A percentile compares a stretch with the other conserved stretches of the same genome.
phyloP scores from a whole-genome alignment of 2,329 filamentous ascomycete genomes.

The Beauveria sp. region DNA sequence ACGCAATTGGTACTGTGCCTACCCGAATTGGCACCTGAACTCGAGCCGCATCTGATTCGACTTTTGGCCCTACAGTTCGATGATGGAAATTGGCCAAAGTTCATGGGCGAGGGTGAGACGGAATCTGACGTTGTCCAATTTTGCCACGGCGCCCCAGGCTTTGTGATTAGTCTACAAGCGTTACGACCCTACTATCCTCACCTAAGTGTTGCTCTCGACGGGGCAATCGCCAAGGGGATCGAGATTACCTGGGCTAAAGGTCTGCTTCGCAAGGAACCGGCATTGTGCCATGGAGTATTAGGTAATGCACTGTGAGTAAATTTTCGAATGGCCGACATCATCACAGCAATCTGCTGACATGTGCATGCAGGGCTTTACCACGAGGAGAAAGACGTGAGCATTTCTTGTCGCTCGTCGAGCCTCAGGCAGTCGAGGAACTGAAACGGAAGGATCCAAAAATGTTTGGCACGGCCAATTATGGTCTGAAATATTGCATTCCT shows the following conservation, averaged over 20 bases:
- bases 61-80: constrained; percentile 52
- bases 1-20: constrained; percentile 58
- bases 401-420: constrained; percentile 50
- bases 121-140: constrained; percentile 50
- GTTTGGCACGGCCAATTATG: constrained; percentile 32
- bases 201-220: constrained; percentile 44
- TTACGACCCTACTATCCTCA: constrained; percentile 49
- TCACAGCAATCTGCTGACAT: neutral
- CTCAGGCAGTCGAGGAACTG: constrained; percentile 43
- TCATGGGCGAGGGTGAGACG: constrained; percentile 30
- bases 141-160: constrained; percentile 60
- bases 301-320: constrained; percentile 53
- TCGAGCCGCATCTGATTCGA: constrained; percentile 44
- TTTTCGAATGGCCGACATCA: constrained; percentile 19
- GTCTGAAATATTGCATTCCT: constrained; percentile 22
- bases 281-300: constrained; percentile 57
- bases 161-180: constrained; percentile 49
- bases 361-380: constrained; percentile 22
- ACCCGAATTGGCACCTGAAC: constrained; percentile 42
- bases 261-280: constrained; percentile 55
- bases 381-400: constrained; percentile 29
- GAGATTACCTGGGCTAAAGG: constrained; percentile 49
- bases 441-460: constrained; percentile 22
- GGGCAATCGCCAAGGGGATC: constrained; percentile 42
- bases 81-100: constrained; percentile 57